Evolutionary conservation across 768 basidiomycete species (phyloP), one percentile per base, ranked within the genome.

Genomic region (Leccinum sublutescens): DNA sequence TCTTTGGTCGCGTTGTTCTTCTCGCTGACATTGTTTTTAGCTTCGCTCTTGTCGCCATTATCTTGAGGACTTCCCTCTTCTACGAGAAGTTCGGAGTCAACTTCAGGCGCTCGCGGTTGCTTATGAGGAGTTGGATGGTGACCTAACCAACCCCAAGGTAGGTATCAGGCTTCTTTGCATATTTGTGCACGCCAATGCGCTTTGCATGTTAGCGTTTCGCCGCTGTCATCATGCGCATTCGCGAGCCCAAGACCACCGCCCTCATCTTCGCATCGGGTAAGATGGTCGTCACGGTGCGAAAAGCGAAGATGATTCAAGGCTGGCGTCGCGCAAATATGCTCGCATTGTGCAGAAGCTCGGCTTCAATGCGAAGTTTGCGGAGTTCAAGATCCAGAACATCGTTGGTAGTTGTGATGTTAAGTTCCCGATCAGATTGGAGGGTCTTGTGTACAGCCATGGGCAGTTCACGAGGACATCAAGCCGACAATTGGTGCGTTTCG

Each of bases 351-450:
- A 98, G 80, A 98, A 99, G 77, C 88, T 98, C 55, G 97, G 97
- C 29, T 99, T 99, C 76, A 96, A 98, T 63, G 95, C 96, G 67
- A 98, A 98, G 78, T 98, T 98, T 75, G 93, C 93, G 43, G 96
- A 99, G 75, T 98, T 98, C 81, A 99, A 98, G 79, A 98, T 98
- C 53, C 96, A 98, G 81, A 99, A 98, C 76, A 98, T 98, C 51
- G 97, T 98, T 34, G 96, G 95, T 50, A 90, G 87, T 71, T 98
- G 96, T 76, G 96, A 99, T 72, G 96, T 98, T 71, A 96, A 95
- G 79, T 98, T 99, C 79, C 96, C 97, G 61, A 98, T 98, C 71
- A 86, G 97, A 62, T 79, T 98, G 69, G 97, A 98, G 78, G 97
- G 97, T 54, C 82, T 99, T 62, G 95, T 95, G 2, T 99, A 96